Percentiles rank a stretch among this genome's conserved stretches.
phyloP scores from a whole-genome alignment of 106 monocot species.

The Agapanthus africanus region DNA sequence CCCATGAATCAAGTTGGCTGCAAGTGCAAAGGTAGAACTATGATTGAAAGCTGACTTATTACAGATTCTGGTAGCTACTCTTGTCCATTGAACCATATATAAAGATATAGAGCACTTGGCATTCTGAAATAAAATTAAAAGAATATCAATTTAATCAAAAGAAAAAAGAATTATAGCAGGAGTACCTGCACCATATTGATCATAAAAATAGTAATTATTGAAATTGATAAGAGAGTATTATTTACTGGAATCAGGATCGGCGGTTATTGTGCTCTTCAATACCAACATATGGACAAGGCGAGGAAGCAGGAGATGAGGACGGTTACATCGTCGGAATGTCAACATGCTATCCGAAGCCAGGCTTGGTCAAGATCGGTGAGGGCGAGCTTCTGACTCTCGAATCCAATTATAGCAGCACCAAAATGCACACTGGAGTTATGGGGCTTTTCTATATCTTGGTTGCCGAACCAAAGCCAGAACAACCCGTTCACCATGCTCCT shows the following conservation, averaged over 20 bases:
- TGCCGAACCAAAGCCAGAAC: conserved; percentile 17
- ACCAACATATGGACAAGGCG: conserved; percentile 40
- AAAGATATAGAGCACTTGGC: too few relatives aligned
- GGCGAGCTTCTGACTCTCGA: conserved; percentile 49
- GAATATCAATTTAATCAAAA: too few relatives aligned
- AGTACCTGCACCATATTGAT: too few relatives aligned
- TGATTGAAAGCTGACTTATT: too few relatives aligned
- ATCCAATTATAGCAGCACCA: conserved; percentile 46
- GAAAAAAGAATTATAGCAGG: too few relatives aligned
- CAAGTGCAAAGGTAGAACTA: too few relatives aligned
- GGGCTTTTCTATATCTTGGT: conserved; percentile 52
- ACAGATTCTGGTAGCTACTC: too few relatives aligned
- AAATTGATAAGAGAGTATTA: too few relatives aligned
- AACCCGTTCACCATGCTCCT: background rate
- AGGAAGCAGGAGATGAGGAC: conserved; percentile 45
- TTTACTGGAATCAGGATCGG: conserved; percentile 58
- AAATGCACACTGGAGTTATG: conserved; percentile 51
- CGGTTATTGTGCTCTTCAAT: conserved; percentile 27
- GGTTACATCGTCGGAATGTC: conserved; percentile 69
- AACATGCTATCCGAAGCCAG: conserved; percentile 49
- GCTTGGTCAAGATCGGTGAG: conserved; percentile 22
- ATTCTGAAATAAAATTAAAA: too few relatives aligned
- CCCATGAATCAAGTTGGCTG: too few relatives aligned
- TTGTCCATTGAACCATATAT: too few relatives aligned
- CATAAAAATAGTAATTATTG: too few relatives aligned